Base-by-base conservation (phyloP, 768 basidiomycete species). In the Phanerochaete carnosa region DNA sequence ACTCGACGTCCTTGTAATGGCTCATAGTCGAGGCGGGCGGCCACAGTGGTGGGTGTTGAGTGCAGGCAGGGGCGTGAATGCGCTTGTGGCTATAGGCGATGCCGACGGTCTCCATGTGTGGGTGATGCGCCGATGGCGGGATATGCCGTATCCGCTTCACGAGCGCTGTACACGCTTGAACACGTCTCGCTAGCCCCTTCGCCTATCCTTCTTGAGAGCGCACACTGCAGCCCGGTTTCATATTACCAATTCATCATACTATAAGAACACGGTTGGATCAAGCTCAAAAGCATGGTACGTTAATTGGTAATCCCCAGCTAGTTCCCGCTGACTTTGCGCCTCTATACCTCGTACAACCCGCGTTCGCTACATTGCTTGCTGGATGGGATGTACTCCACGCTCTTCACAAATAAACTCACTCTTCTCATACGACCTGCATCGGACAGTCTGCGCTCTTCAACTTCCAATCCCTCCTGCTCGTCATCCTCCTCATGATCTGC, bases 361-460 rank as follows among this genome's bases (percentile, higher is more conserved):
- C 39, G 33, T 43, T 4, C 39, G 4, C 19, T 19, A 43, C 39
- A n/a, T n/a, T n/a, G n/a, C n/a, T n/a, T n/a, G n/a, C n/a, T n/a
- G n/a, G n/a, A n/a, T n/a, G n/a, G n/a, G n/a, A n/a, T n/a, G n/a
- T n/a, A n/a, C n/a, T n/a, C n/a, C n/a, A n/a, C n/a, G n/a, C n/a
- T n/a, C n/a, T n/a, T n/a, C n/a, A n/a, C n/a, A n/a, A n/a, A n/a
- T n/a, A n/a, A n/a, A n/a, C n/a, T n/a, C n/a, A n/a, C n/a, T n/a
- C n/a, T n/a, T n/a, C n/a, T n/a, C n/a, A n/a, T n/a, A n/a, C n/a
- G n/a, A n/a, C n/a, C n/a, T n/a, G n/a, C n/a, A n/a, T n/a, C 50
- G 9, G 8, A 23, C n/a, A 90, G 89, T 95, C 96, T 29, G 97
- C 97, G 1, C 83, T 99, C 25, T 98, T 98, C 87, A 96, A 98